A percentile compares a stretch with the other conserved stretches of the same genome.
Conservation (phyloP, 352 stramenopile genomes). For the Phytopythium boreale region DNA sequence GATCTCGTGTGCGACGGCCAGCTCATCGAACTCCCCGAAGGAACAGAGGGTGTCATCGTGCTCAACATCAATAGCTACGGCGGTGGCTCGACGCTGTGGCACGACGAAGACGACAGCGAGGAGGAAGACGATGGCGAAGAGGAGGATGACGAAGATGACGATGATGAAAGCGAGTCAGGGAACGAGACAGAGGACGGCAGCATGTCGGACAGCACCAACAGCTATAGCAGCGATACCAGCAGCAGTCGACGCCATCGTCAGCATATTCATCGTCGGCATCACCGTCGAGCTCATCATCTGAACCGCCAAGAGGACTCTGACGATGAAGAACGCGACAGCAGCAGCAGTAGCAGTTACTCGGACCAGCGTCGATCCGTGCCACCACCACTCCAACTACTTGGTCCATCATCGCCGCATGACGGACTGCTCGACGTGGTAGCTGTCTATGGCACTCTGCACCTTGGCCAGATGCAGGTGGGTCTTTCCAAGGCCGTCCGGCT, state of each 20-base stretch:
- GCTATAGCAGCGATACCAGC: background rate
- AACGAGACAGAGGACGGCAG: slow-evolving; percentile 13
- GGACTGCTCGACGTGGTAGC: slow-evolving; percentile 92
- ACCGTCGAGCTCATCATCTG: background rate
- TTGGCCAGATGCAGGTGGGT: slow-evolving; percentile 93
- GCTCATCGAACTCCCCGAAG: slow-evolving; percentile 57
- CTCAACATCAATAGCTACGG: slow-evolving; percentile 90
- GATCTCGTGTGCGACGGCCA: slow-evolving; percentile 80
- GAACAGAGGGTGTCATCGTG: slow-evolving; percentile 83
- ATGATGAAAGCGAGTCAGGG: slow-evolving; percentile 25
- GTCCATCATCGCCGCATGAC: slow-evolving; percentile 81
- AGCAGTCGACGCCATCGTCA: background rate
- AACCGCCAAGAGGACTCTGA: background rate
- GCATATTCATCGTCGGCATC: background rate
- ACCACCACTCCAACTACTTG: slow-evolving; percentile 15
- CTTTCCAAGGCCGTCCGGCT: slow-evolving; percentile 77
- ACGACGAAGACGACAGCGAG: slow-evolving; percentile 70
- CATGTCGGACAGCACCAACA: slow-evolving; percentile 7
- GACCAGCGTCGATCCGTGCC: background rate
- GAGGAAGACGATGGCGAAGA: slow-evolving; percentile 43
- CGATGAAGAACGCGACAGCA: slow-evolving; percentile 15
- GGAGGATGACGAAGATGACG: slow-evolving; percentile 15
- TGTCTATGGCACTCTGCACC: slow-evolving; percentile 91
- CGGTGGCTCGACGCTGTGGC: slow-evolving; percentile 86
- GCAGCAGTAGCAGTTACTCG: slow-evolving; percentile 18